Percentiles rank a stretch among this genome's conserved stretches.
Conservation (phyloP, 1,284 basidiomycete genomes). For the Pyrrhoderma lamaoense region DNA sequence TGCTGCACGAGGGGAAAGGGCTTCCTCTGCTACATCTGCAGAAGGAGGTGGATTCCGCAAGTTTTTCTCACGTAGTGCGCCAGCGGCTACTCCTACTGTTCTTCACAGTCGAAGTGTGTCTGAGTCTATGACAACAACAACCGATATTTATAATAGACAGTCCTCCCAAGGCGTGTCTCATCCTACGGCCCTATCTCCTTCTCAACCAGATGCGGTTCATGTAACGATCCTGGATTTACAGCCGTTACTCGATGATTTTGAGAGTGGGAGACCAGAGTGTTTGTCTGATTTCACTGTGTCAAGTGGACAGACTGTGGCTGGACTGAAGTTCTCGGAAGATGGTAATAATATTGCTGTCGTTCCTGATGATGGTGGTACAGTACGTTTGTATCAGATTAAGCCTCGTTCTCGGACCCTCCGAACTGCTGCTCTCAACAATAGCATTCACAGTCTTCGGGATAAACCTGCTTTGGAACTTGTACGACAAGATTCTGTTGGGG, state of each 20-base stretch:
- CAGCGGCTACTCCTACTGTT: conserved; percentile 31
- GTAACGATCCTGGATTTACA: conserved; percentile 51
- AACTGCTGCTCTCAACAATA: conserved; percentile 2
- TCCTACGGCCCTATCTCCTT: neutral
- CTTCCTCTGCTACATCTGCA: conserved; percentile 5
- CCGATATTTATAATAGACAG: conserved; percentile 19
- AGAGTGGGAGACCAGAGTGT: conserved; percentile 24
- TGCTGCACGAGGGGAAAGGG: conserved; percentile 32
- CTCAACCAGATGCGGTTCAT: conserved; percentile 20
- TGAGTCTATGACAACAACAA: neutral
- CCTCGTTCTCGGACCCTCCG: conserved; percentile 26
- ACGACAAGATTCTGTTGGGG: conserved; percentile 10
- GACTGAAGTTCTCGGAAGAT: conserved; percentile 51
- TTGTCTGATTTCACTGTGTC: conserved; percentile 44
- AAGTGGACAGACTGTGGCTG: conserved; percentile 41
- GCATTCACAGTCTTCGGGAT: conserved; percentile 10
- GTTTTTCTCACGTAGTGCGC: conserved; percentile 61
- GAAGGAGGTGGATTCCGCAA: conserved; percentile 24
- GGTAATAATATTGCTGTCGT: conserved; percentile 54
- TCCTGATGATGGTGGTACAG: conserved; percentile 51
- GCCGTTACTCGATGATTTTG: conserved; percentile 28
- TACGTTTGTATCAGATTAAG: conserved; percentile 48
- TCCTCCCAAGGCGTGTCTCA: conserved; percentile 21
- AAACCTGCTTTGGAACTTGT: neutral
- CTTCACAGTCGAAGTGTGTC: conserved; percentile 11